phyloP scores from a whole-genome alignment of 164 flowering plant species.

The Tetracentron sinense region DNA sequence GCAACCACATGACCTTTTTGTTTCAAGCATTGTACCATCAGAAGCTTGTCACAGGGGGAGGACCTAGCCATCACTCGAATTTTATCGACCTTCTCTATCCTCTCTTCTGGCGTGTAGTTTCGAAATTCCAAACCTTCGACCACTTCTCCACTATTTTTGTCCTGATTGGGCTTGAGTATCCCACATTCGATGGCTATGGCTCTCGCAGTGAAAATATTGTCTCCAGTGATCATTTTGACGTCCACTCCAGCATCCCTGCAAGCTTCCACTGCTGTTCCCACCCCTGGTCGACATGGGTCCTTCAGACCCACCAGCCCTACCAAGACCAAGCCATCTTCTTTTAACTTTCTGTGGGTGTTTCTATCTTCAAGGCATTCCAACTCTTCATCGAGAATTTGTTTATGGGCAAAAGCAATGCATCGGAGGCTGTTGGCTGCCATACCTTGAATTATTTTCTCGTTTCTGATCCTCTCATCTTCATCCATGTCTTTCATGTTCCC shows the following conservation, averaged over 20 bases:
- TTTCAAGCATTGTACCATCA: constrained; percentile 42
- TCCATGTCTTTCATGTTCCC: constrained; percentile 14
- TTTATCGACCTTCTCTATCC: constrained; percentile 29
- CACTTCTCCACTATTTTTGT: constrained; percentile 20
- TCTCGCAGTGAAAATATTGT: constrained; percentile 39
- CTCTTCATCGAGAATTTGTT: constrained; percentile 3
- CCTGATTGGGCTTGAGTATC: constrained; percentile 23
- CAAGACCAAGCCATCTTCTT: constrained; percentile 22
- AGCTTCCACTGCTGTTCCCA: constrained; percentile 26
- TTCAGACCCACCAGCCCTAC: constrained; percentile 36
- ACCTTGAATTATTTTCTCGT: constrained; percentile 20
- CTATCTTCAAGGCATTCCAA: constrained; percentile 1
- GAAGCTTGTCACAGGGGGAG: constrained; percentile 41
- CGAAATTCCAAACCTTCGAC: constrained; percentile 39
- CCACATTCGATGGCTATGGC: constrained; percentile 40
- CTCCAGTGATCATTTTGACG: constrained; percentile 43
- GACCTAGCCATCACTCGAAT: constrained; percentile 45
- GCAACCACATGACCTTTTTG: constrained; percentile 40
- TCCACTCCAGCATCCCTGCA: constrained; percentile 34
- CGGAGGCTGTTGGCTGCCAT: constrained; percentile 39
- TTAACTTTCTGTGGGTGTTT: constrained; percentile 8
- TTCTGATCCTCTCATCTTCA: constrained; percentile 10
- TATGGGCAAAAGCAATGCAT: constrained; percentile 36
- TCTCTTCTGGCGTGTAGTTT: constrained; percentile 30
- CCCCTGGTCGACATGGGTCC: constrained; percentile 41